Evolutionary conservation across 106 monocot genomes (phyloP), one percentile per base, ranked within the genome.

Genomic region (Alisma plantagoaquatica): DNA sequence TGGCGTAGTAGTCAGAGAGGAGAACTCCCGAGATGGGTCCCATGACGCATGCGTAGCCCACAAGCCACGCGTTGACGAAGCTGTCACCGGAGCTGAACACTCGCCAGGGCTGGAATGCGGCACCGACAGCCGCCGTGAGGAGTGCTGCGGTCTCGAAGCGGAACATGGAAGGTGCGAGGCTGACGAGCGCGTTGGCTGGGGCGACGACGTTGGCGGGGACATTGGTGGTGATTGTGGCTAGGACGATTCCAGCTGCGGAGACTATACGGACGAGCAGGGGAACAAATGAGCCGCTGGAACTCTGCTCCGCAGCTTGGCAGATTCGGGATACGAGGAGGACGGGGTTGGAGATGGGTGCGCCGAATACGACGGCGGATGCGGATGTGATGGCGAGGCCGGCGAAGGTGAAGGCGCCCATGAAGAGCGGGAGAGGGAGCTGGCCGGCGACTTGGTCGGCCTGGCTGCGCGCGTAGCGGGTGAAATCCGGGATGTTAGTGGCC

Each of bases 101-200:
- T 49, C 70, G n/a, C 82, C 82, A 82, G 3, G 82, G 82, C 66
- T 74, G 77, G 54, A 77, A 67, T n/a, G 42, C 61, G 3, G 70
- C n/a, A 19, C 63, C 31, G 11, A 70, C n/a, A 2, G 54, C 22
- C 0, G 64, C 71, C 2, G 73, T 77, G 12, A 70, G 8, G 3
- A 73, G 23, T 2, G 65, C 72, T 6, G 71, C 77, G 6, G 23
- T 7, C 27, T 17, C 11, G 71, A 82, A 82, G 56, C 33, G 56
- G 54, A 82, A 82, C 14, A 21, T 46, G 16, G 60, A 64, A 4
- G 82, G 82, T 41, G 41, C 17, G 33, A 77, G 30, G 43, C 56
- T 63, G 38, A 74, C 60, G 16, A 82, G 55, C 0, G 38, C 58
- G 35, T 73, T 82, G 19, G 82, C 66, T 0, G 82, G 62, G 14